Percentiles rank a stretch among this genome's conserved stretches.
These are phyloP conservation scores for Protomyces gravidus DNA, from an alignment of 1,139 yeast genomes.

Conservation along the genomic window DNA sequence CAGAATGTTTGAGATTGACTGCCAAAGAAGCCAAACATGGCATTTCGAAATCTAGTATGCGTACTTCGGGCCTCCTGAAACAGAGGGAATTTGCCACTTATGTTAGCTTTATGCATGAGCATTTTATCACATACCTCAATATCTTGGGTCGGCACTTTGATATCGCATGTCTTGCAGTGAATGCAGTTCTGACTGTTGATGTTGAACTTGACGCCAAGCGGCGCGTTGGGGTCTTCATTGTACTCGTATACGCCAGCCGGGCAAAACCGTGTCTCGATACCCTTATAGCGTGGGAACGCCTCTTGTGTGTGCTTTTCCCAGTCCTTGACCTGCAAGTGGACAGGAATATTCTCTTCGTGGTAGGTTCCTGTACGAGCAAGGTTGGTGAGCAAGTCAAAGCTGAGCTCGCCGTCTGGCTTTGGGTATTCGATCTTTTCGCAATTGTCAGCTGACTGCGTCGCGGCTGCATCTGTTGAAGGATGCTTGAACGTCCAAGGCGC, in stretches of 20 bases:
- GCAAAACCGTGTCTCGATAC: conserved; percentile 86
- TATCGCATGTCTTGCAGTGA: conserved; percentile 89
- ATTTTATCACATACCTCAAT: conserved; percentile 56
- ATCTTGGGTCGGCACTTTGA: conserved; percentile 90
- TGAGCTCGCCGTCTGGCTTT: conserved; percentile 84
- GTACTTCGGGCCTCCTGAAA: not conserved
- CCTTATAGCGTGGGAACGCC: conserved; percentile 71
- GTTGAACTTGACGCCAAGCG: conserved; percentile 71
- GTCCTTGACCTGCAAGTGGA: conserved; percentile 72
- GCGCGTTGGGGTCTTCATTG: conserved; percentile 58
- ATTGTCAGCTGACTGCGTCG: conserved; percentile 62
- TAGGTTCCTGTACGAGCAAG: conserved; percentile 94
- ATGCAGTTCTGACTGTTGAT: conserved; percentile 95
- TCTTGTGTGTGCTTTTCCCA: conserved; percentile 68
- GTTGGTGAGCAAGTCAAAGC: conserved; percentile 86
- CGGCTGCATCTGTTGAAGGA: conserved; percentile 63
- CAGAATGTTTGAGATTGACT: too few species aligned
- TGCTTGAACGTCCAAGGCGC: conserved; percentile 86
- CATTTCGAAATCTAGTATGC: too few species aligned
- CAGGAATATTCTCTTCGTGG: conserved; percentile 89
- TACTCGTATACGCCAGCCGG: conserved; percentile 99
- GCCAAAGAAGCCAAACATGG: too few species aligned
- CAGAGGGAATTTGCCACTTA: not conserved
- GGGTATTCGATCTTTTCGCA: conserved; percentile 77
- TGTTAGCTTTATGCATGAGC: not conserved